phyloP scores from a whole-genome alignment of 306 rosid species.

The Trichosanthes cucumerina region DNA sequence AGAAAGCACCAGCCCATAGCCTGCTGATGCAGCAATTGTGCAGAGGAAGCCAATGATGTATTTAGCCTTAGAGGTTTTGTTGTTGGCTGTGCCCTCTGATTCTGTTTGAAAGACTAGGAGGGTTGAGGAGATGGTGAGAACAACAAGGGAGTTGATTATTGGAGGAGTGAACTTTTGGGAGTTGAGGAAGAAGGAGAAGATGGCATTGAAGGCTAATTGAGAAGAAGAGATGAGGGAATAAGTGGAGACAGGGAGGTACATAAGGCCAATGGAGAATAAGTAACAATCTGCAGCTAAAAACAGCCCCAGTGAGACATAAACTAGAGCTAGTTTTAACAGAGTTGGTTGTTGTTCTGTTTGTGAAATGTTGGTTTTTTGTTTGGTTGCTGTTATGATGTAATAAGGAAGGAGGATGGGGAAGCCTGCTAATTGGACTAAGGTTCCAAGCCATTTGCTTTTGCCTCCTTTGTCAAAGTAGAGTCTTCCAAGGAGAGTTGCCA shows the following conservation, averaged over 20 bases:
- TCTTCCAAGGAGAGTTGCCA: conserved; percentile 30
- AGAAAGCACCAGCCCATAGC: conserved; percentile 26
- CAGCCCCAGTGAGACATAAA: conserved; percentile 26
- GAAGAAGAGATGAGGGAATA: conserved; percentile 37
- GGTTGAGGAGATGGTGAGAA: conserved; percentile 37
- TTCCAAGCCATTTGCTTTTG: conserved; percentile 33
- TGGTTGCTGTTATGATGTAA: conserved; percentile 11
- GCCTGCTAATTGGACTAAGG: conserved; percentile 25
- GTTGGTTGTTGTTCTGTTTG: conserved; percentile 14
- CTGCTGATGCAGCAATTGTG: conserved; percentile 31
- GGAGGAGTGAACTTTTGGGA: conserved; percentile 39
- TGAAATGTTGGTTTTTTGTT: background rate
- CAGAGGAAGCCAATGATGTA: conserved; percentile 34
- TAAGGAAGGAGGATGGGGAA: conserved; percentile 32
- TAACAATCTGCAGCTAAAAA: conserved; percentile 21
- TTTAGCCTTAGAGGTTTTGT: conserved; percentile 19
- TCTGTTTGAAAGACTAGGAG: conserved; percentile 33
- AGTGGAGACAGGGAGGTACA: conserved; percentile 48
- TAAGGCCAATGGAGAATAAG: conserved; percentile 29
- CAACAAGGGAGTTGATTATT: conserved; percentile 34
- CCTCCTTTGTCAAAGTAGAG: conserved; percentile 37
- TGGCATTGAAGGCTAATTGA: conserved; percentile 40
- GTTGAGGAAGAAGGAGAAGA: conserved; percentile 46
- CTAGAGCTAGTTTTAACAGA: background rate
- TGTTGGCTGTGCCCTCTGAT: background rate